Evolutionary conservation across 169 alveolate species (phyloP).

Genomic region (Babesia gibsoni): DNA sequence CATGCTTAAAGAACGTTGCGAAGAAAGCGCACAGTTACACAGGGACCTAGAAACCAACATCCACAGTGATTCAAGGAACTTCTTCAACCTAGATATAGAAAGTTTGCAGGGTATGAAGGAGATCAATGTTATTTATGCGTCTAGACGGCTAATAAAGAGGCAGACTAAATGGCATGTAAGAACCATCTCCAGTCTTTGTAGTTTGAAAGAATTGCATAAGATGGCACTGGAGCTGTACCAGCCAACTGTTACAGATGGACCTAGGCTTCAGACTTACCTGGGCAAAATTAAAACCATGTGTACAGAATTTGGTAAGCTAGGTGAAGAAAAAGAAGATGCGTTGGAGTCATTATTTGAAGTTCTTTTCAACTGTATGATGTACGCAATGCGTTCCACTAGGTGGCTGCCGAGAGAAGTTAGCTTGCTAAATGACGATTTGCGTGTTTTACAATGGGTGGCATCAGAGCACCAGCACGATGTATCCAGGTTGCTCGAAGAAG

Average conservation of each 20-base stretch:
- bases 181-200: constrained; percentile 4
- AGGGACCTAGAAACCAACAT: neutral
- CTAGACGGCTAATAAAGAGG: constrained; percentile 13
- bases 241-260: constrained; percentile 1
- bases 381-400: neutral
- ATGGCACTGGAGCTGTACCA: neutral
- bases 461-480: constrained; percentile 28
- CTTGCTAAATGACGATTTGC: neutral
- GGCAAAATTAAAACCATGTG: neutral
- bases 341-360: neutral
- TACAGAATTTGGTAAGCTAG: constrained; percentile 4
- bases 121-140: constrained; percentile 10
- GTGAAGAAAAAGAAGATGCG: neutral
- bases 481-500: neutral
- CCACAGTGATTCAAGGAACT: constrained; percentile 15
- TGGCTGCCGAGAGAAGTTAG: neutral
- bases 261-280: neutral
- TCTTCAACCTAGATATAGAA: constrained; percentile 13
- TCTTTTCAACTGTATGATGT: neutral
- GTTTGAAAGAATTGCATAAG: neutral
- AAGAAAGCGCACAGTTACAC: constrained; percentile 20
- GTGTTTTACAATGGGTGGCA: neutral
- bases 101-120: constrained; percentile 13
- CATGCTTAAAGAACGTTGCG: constrained; percentile 25
- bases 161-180: constrained; percentile 12